These are phyloP conservation scores for Backusella circina DNA, from an alignment of 192 early-diverging fungal genomes.

Conservation along the genomic window DNA sequence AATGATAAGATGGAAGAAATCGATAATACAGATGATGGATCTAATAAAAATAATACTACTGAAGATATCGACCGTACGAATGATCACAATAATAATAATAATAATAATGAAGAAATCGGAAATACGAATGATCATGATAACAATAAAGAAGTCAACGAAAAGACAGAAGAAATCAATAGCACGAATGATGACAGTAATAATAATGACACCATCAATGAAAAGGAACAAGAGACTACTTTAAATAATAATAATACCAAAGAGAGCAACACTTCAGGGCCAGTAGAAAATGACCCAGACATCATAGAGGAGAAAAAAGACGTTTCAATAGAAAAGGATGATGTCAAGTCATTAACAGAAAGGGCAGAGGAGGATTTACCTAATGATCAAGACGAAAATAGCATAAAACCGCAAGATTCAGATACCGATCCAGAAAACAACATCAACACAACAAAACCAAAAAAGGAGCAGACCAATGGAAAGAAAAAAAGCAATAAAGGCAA, in stretches of 20 bases:
- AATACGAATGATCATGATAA: background rate
- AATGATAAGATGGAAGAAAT: background rate
- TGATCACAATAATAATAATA: background rate
- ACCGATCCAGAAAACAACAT: background rate
- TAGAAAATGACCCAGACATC: background rate
- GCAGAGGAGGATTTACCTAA: background rate
- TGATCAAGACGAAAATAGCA: background rate
- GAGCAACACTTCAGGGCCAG: background rate
- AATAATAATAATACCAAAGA: background rate
- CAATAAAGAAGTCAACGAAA: background rate
- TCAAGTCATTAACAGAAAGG: background rate
- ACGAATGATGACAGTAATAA: background rate
- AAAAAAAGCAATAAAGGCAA: slow-evolving; percentile 9
- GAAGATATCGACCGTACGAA: background rate
- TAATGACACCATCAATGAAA: background rate
- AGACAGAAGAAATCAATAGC: background rate
- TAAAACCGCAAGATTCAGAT: background rate
- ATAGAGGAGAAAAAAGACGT: background rate
- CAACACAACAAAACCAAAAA: background rate
- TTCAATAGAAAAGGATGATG: background rate
- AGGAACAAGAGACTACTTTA: background rate
- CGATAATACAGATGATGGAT: background rate
- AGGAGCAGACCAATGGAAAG: background rate
- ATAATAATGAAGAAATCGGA: background rate
- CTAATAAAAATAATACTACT: no score